Percentiles rank a stretch among this genome's conserved stretches.
These are phyloP conservation scores for Mrakia blollopis DNA, from an alignment of 768 basidiomycete genomes.

Conservation along the genomic window DNA sequence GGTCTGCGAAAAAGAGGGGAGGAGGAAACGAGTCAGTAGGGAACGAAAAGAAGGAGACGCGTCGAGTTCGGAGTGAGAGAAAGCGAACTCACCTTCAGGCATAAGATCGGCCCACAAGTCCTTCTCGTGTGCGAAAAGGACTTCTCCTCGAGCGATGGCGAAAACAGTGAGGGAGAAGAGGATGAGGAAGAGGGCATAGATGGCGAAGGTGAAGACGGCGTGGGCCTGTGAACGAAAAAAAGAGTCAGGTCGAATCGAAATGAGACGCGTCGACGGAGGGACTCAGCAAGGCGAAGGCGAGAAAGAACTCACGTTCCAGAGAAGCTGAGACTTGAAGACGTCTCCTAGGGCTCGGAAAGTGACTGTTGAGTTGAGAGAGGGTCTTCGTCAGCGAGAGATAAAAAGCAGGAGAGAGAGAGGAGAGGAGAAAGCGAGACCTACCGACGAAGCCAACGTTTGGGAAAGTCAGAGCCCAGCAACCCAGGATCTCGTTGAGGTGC, in stretches of 20 bases:
- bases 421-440: background rate
- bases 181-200: background rate
- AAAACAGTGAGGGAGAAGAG: background rate
- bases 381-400: no score
- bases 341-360: conserved; percentile 20
- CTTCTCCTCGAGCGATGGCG: conserved; percentile 8
- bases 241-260: background rate
- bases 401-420: background rate
- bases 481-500: conserved; percentile 21
- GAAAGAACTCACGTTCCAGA: background rate
- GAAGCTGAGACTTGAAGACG: conserved; percentile 7
- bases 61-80: background rate
- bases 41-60: background rate
- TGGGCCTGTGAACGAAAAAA: background rate
- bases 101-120: background rate
- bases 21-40: background rate
- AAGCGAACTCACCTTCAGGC: background rate
- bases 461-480: conserved; percentile 18
- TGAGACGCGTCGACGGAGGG: background rate
- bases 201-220: conserved; percentile 1
- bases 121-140: background rate
- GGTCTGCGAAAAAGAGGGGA: background rate
- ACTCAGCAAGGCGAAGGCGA: background rate
- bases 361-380: background rate
- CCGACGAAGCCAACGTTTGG: conserved; percentile 17